Conservation (phyloP, 257 asterid genomes). For the Lycium ferocissimum region DNA sequence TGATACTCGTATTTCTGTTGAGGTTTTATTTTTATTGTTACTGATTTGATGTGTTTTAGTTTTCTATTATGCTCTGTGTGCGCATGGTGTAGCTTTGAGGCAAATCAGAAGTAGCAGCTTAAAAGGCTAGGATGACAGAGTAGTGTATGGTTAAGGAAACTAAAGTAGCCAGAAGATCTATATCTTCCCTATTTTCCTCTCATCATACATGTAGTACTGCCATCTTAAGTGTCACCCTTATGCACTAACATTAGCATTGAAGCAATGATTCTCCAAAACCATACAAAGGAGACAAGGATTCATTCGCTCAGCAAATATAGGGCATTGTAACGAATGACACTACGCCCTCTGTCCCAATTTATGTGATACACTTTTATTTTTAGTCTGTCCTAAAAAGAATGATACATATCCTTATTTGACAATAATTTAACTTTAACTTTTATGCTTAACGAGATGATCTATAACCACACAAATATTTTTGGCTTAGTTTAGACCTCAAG, state of each 20-base stretch:
- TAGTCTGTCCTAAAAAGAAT: too few species aligned
- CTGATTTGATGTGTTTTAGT: background rate
- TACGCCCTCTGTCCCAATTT: too few species aligned
- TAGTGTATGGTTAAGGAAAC: constrained; percentile 10
- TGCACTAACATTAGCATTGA: background rate
- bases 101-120: background rate
- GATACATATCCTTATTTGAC: too few species aligned
- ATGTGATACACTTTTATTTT: too few species aligned
- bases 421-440: too few species aligned
- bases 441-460: too few species aligned
- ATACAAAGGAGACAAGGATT: too few species aligned
- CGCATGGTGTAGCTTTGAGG: background rate
- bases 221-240: background rate
- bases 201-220: background rate
- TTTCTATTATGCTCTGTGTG: background rate
- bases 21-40: background rate
- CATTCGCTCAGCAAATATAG: background rate
- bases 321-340: background rate
- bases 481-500: too few species aligned
- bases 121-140: background rate
- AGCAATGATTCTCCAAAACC: background rate
- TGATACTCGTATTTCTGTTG: background rate
- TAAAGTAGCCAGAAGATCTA: background rate
- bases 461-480: too few species aligned
- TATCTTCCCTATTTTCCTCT: background rate